phyloP scores from a whole-genome alignment of 441 rosid species.

The Populus trichocarpa region DNA sequence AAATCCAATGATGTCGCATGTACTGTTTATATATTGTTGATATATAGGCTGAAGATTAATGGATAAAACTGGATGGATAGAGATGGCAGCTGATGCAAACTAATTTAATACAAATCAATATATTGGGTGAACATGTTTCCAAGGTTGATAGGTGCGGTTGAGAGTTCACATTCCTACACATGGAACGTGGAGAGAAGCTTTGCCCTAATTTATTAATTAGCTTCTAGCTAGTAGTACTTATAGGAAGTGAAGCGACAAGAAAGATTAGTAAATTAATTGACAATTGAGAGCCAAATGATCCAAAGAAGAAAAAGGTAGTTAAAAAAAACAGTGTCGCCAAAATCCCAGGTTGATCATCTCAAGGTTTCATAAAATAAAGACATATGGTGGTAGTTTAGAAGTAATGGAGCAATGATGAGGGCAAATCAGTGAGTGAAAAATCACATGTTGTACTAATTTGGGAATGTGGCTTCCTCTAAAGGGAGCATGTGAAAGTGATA shows the following conservation, averaged over 20 bases:
- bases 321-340: background rate
- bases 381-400: background rate
- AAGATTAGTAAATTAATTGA: background rate
- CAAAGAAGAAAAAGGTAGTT: background rate
- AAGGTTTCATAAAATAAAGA: background rate
- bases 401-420: conserved; percentile 13
- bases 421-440: background rate
- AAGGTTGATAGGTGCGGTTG: no score
- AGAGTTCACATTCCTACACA: background rate
- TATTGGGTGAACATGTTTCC: background rate
- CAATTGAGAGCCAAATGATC: background rate
- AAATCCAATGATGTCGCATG: no score
- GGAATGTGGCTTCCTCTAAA: conserved; percentile 30
- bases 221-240: no score
- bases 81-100: background rate
- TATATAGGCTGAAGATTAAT: no score
- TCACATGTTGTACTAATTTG: background rate
- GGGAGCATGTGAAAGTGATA: conserved; percentile 55
- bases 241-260: background rate
- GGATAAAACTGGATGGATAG: background rate
- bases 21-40: no score
- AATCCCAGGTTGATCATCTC: background rate
- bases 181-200: background rate
- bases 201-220: background rate
- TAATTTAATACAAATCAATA: background rate